Conservation (phyloP, 257 asterid species). For the Eustoma russellianum region DNA sequence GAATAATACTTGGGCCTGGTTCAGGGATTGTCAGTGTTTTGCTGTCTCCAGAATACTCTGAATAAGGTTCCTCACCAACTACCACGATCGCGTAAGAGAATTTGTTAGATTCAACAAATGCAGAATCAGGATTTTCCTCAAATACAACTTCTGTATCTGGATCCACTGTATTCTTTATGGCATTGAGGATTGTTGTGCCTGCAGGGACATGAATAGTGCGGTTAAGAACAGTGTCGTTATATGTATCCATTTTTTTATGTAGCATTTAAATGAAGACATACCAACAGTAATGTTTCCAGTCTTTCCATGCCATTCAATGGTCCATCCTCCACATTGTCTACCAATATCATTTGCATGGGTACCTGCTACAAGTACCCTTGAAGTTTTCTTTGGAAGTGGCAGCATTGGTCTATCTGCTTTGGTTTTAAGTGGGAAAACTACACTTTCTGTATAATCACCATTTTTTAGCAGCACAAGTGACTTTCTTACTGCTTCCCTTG, state of each 20-base stretch:
- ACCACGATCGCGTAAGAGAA: slow-evolving; percentile 38
- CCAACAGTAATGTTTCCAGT: slow-evolving; percentile 36
- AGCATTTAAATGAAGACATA: slow-evolving; percentile 1
- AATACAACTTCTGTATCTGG: slow-evolving; percentile 28
- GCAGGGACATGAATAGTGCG: background rate
- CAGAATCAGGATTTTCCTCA: slow-evolving; percentile 27
- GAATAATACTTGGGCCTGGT: slow-evolving; percentile 30
- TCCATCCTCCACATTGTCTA: slow-evolving; percentile 70
- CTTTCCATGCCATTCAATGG: slow-evolving; percentile 40
- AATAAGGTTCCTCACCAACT: slow-evolving; percentile 46
- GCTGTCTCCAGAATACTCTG: slow-evolving; percentile 37
- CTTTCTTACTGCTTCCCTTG: slow-evolving; percentile 40
- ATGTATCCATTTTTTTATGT: background rate
- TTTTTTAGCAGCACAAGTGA: slow-evolving; percentile 38
- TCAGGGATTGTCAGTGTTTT: slow-evolving; percentile 27
- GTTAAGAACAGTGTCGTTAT: background rate
- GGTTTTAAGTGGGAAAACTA: slow-evolving; percentile 40
- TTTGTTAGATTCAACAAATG: slow-evolving; percentile 13
- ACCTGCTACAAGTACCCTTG: slow-evolving; percentile 46
- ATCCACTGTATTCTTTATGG: slow-evolving; percentile 25
- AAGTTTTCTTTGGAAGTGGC: slow-evolving; percentile 36
- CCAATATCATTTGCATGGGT: slow-evolving; percentile 51
- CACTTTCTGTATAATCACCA: slow-evolving; percentile 22
- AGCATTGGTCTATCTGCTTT: slow-evolving; percentile 25
- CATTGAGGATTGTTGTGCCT: slow-evolving; percentile 44